Percentiles rank a stretch among this genome's conserved stretches.
phyloP scores from a whole-genome alignment of 2,329 filamentous ascomycete species.

The Aspergillus melleus region DNA sequence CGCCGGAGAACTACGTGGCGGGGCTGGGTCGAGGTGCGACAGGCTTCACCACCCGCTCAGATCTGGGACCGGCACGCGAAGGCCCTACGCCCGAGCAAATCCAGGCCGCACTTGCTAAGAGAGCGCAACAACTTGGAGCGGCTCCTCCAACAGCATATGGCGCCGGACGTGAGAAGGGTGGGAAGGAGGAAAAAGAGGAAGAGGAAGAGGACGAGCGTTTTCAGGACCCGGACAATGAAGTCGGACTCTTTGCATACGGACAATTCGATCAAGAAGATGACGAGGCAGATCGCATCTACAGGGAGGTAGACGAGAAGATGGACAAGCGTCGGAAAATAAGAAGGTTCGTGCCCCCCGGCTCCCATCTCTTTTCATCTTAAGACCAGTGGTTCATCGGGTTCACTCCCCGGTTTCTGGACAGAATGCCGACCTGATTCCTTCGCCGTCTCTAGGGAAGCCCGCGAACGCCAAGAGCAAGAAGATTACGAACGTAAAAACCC shows the following conservation, averaged over 20 bases:
- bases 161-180: conserved; percentile 65
- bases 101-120: conserved; percentile 93
- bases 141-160: conserved; percentile 74
- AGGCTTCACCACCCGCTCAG: conserved; percentile 95
- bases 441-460: conserved; percentile 76
- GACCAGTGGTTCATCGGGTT: conserved; percentile 66
- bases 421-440: conserved; percentile 71
- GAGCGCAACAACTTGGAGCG: conserved; percentile 77
- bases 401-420: conserved; percentile 64
- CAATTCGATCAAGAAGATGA: conserved; percentile 98
- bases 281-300: conserved; percentile 94
- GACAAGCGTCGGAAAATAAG: conserved; percentile 80
- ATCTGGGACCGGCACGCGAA: conserved; percentile 91
- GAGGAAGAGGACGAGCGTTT: conserved; percentile 79
- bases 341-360: conserved; percentile 65
- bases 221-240: conserved; percentile 96
- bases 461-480: conserved; percentile 85
- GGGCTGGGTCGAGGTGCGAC: conserved; percentile 97
- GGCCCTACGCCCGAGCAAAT: conserved; percentile 97
- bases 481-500: conserved; percentile 97
- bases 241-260: conserved; percentile 90
- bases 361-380: conserved; percentile 17
- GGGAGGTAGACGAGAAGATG: conserved; percentile 96
- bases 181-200: conserved; percentile 64
- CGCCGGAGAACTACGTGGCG: conserved; percentile 86